These are phyloP conservation scores for Podospora didyma DNA, from an alignment of 495 filamentous ascomycete genomes.

Conservation along the genomic window DNA sequence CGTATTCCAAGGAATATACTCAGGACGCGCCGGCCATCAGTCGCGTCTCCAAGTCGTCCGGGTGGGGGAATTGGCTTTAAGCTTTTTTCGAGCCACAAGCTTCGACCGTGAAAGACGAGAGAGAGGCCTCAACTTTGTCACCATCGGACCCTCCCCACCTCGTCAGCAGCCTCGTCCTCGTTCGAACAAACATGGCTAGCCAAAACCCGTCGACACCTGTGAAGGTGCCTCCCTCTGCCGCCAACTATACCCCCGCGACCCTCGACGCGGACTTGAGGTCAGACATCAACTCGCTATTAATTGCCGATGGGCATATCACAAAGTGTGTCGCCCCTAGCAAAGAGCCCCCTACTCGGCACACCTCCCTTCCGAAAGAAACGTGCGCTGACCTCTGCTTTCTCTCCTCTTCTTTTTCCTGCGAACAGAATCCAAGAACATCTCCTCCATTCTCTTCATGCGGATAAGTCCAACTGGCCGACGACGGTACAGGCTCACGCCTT, in stretches of 20 bases:
- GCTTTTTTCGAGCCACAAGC: not conserved
- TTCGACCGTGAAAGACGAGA: not conserved
- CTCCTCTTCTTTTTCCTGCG: not conserved
- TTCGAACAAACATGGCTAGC: slow-evolving; percentile 32
- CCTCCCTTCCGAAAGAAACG: no score
- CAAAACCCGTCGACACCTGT: slow-evolving; percentile 45
- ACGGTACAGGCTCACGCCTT: slow-evolving; percentile 47
- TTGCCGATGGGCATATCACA: slow-evolving; percentile 44
- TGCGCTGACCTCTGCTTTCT: not conserved
- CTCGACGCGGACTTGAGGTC: slow-evolving; percentile 50
- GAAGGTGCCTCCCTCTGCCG: slow-evolving; percentile 47
- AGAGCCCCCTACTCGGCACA: not conserved
- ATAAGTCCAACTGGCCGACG: slow-evolving; percentile 53
- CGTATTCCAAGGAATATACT: no score
- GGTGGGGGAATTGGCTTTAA: not conserved
- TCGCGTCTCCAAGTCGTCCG: no score
- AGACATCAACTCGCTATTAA: slow-evolving; percentile 46
- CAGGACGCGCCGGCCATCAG: no score
- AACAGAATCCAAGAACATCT: slow-evolving; percentile 54
- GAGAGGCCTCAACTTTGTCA: not conserved
- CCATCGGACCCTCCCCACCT: no score
- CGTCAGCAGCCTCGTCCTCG: no score
- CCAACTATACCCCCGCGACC: slow-evolving; percentile 46
- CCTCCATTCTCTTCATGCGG: slow-evolving; percentile 48
- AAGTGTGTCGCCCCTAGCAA: slow-evolving; percentile 32